These are phyloP conservation scores for Myxozyma neglecta DNA, from an alignment of 805 yeast genomes.

Conservation along the genomic window DNA sequence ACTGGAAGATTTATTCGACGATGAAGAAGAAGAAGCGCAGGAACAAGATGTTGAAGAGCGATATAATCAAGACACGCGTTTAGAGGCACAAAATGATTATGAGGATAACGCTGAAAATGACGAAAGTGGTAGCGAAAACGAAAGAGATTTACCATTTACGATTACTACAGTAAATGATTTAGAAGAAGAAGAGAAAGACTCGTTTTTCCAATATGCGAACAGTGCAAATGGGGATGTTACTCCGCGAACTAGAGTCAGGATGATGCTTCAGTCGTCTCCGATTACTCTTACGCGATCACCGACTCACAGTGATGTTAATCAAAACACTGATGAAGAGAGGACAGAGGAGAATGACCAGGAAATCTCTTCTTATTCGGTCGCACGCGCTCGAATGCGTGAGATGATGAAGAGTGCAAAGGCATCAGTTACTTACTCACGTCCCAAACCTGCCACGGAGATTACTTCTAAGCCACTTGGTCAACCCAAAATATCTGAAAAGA, in stretches of 20 bases:
- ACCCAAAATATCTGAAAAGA: too few species aligned
- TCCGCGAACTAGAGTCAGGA: constrained; percentile 6
- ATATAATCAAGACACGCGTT: background rate
- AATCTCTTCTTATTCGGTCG: background rate
- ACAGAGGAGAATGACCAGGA: background rate
- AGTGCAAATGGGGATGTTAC: constrained; percentile 3
- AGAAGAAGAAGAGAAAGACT: background rate
- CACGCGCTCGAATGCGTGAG: constrained; percentile 1
- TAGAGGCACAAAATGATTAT: too few species aligned
- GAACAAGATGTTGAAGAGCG: background rate
- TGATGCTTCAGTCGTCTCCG: background rate
- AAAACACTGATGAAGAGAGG: background rate
- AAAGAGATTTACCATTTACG: background rate
- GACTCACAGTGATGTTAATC: background rate
- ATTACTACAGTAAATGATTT: background rate
- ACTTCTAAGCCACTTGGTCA: background rate
- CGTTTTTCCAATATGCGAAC: constrained; percentile 1
- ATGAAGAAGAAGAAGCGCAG: background rate
- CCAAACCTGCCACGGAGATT: background rate
- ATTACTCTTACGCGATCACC: background rate
- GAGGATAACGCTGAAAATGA: background rate
- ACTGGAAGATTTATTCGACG: constrained; percentile 1
- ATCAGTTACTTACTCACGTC: background rate
- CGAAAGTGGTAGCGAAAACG: background rate
- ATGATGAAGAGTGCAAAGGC: constrained; percentile 1